Evolutionary conservation across 225 moss, liverwort and hornwort species (phyloP).

Genomic region (Sphagnum tenellum): DNA sequence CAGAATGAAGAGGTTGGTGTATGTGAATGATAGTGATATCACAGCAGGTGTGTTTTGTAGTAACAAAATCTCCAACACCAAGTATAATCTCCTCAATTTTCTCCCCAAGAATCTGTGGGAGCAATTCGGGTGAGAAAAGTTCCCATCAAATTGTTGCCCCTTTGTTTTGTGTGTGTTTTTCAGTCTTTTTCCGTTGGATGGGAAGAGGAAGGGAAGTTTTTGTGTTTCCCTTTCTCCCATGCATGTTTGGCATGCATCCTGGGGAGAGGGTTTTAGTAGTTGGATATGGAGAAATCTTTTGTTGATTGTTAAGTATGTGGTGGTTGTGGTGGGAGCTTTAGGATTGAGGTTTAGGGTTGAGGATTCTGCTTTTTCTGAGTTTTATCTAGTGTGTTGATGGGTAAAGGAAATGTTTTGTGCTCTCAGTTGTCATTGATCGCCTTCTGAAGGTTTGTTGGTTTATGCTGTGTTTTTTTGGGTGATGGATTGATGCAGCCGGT

Average conservation of each 20-base stretch:
- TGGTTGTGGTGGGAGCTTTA: too few relatives aligned
- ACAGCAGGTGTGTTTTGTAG: constrained; percentile 37
- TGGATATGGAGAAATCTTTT: too few relatives aligned
- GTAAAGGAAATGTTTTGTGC: too few relatives aligned
- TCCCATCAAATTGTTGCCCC: background rate
- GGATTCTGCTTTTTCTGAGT: background rate
- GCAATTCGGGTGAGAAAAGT: constrained; percentile 57
- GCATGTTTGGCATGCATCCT: too few relatives aligned
- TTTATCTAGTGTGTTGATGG: background rate
- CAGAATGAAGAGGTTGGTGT: constrained; percentile 71
- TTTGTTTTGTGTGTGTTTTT: background rate
- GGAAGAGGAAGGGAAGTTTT: too few relatives aligned
- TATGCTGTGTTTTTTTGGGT: constrained; percentile 2
- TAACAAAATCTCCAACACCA: constrained; percentile 87
- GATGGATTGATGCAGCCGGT: constrained; percentile 60
- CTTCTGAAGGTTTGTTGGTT: background rate
- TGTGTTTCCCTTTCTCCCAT: too few relatives aligned
- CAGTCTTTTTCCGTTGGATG: too few relatives aligned
- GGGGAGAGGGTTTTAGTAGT: too few relatives aligned
- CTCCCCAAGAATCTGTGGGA: constrained; percentile 98
- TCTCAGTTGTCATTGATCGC: background rate
- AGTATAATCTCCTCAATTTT: constrained; percentile 78
- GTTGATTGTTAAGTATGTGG: too few relatives aligned
- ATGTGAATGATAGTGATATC: constrained; percentile 60
- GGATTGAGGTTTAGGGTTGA: too few relatives aligned